Conservation (phyloP, 306 rosid species). For the Sphenostylis stenocarpa region DNA sequence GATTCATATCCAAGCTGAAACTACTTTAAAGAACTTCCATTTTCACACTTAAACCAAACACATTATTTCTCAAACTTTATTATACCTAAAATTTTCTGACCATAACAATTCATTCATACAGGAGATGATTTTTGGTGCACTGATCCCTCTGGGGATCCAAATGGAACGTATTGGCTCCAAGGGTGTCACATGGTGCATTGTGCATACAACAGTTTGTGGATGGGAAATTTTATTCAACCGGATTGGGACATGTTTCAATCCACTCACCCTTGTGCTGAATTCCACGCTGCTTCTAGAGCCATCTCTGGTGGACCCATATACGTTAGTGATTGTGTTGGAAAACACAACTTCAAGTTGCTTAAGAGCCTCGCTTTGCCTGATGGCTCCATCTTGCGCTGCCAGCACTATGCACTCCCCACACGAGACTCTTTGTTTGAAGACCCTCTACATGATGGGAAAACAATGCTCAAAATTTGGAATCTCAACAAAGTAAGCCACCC, state of each 20-base stretch:
- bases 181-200: conserved; percentile 88
- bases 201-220: conserved; percentile 81
- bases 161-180: conserved; percentile 78
- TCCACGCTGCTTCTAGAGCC: conserved; percentile 71
- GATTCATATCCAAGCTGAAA: no score
- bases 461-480: conserved; percentile 88
- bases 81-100: background rate
- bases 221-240: conserved; percentile 77
- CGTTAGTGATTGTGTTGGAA: conserved; percentile 62
- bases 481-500: conserved; percentile 59
- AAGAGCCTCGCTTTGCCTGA: conserved; percentile 58
- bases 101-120: background rate
- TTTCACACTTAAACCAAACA: no score
- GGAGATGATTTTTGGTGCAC: conserved; percentile 83
- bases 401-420: conserved; percentile 67
- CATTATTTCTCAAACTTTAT: no score
- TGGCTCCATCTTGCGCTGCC: conserved; percentile 70
- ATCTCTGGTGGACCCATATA: conserved; percentile 82
- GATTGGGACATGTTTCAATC: conserved; percentile 95
- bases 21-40: no score
- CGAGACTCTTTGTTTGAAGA: conserved; percentile 71
- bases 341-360: conserved; percentile 67
- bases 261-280: conserved; percentile 69
- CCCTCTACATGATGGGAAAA: conserved; percentile 73
- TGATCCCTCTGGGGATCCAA: conserved; percentile 63